Percentiles rank a stretch among this genome's conserved stretches.
phyloP scores from a whole-genome alignment of 2,329 filamentous ascomycete genomes.

The Nemania sp. region DNA sequence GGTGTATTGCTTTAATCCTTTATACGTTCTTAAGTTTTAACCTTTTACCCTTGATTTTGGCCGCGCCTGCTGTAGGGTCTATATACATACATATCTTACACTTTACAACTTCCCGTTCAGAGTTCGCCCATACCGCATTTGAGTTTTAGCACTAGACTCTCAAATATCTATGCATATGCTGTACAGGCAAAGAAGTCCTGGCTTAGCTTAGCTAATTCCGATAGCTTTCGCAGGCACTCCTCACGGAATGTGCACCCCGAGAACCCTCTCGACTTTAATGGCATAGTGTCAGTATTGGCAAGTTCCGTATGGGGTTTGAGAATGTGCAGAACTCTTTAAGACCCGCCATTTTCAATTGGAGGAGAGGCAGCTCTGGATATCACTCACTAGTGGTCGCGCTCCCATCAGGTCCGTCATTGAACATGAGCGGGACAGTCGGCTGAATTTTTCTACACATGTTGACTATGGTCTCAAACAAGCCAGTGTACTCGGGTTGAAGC shows the following conservation, averaged over 20 bases:
- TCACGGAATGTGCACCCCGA: conserved; percentile 32
- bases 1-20: too few relatives aligned
- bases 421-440: conserved; percentile 35
- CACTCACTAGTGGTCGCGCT: conserved; percentile 29
- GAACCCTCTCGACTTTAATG: conserved; percentile 32
- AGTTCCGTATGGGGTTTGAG: neutral
- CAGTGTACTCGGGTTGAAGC: conserved; percentile 32
- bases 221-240: neutral
- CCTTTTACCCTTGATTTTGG: too few relatives aligned
- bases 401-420: conserved; percentile 37
- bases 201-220: neutral
- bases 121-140: too few relatives aligned
- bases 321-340: neutral
- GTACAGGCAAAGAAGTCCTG: too few relatives aligned
- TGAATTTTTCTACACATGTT: conserved; percentile 31
- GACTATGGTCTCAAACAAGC: conserved; percentile 42
- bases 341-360: neutral
- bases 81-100: too few relatives aligned
- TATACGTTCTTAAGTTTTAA: too few relatives aligned
- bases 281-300: conserved; percentile 10
- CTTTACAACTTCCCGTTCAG: too few relatives aligned
- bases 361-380: neutral
- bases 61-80: too few relatives aligned
- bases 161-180: too few relatives aligned
- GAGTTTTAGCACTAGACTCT: too few relatives aligned